Base-by-base conservation (phyloP, 768 basidiomycete genomes). In the Pleurotus tuber-regium region DNA sequence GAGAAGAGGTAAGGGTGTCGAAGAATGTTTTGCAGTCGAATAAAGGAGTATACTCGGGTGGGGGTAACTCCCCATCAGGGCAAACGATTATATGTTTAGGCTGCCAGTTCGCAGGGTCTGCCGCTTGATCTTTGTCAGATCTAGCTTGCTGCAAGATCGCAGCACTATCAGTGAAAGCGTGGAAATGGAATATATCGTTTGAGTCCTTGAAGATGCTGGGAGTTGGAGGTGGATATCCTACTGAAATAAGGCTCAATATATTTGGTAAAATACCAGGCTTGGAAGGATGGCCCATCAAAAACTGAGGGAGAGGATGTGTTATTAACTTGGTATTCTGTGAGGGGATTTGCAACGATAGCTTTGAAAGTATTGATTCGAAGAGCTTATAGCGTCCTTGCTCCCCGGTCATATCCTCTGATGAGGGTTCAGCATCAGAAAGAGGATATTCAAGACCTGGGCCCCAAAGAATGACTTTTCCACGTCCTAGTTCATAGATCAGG, bases 11-110 rank as follows among this genome's bases (percentile, higher is more conserved):
- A 9, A 94, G 67, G 14, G 76, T 72, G 1, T 65, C 55, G 61
- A 84, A 93, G 67, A 83, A 98, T 4, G 65, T 53, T 10, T 58
- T 54, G 10, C 89, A 64, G 62, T 89, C 80, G 69, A 96, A 98
- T 1, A 86, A 66, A 0, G 94, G 92, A 0, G 86, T 89, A 55
- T 80, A 68, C 6, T 77, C 68, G 1, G 53, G 59, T 3, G 71
- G 62, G 6, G 88, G 83, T 2, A 83, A 71, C 35, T 62, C 60
- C 7, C 74, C 77, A 47, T 73, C 71, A 28, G 68, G 61, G 52
- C 74, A 81, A 3, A 83, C 61, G 29, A 89, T 67, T 51, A 91
- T 67, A 54, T 80, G 74, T 61, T 77, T 85, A 31, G 68, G 73
- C 50, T 73, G 75, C 66, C 71, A 72, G 49, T 67, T 63, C 7